phyloP scores from a whole-genome alignment of 2,329 filamentous ascomycete genomes.

The Stemphylium vesicarium region DNA sequence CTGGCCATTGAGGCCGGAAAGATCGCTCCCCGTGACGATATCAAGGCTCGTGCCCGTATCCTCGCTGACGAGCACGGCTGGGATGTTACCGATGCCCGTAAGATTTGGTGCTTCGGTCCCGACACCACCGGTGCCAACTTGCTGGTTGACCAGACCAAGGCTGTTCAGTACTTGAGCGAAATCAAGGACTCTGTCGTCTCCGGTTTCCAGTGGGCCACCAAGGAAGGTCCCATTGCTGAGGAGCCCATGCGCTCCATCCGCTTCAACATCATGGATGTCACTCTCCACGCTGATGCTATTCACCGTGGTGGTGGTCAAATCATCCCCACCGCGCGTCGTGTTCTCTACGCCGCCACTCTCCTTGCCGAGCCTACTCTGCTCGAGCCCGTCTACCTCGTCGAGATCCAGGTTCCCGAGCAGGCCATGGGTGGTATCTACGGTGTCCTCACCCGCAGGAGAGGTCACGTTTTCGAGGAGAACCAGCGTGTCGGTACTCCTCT shows the following conservation, averaged over 20 bases:
- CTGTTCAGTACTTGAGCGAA: slow-evolving; percentile 99
- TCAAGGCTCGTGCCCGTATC: slow-evolving; percentile 96
- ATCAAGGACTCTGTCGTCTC: slow-evolving; percentile 99
- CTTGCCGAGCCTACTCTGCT: slow-evolving; percentile 89
- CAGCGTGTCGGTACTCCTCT: slow-evolving; percentile 98
- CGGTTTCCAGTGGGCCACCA: slow-evolving; percentile 99
- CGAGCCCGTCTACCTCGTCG: slow-evolving; percentile 98
- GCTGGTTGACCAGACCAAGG: slow-evolving; percentile 99
- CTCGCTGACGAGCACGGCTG: slow-evolving; percentile 97
- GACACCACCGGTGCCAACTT: slow-evolving; percentile 98
- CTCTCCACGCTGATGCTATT: slow-evolving; percentile 98
- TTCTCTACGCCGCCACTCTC: slow-evolving; percentile 90
- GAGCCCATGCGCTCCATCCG: slow-evolving; percentile 97
- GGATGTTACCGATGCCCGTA: slow-evolving; percentile 99
- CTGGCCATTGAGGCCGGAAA: slow-evolving; percentile 90
- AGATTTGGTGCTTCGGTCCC: slow-evolving; percentile 99
- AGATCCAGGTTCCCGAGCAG: slow-evolving; percentile 98
- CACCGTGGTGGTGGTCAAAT: slow-evolving; percentile 99
- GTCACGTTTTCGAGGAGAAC: slow-evolving; percentile 98
- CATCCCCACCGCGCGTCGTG: slow-evolving; percentile 97
- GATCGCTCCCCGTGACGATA: slow-evolving; percentile 94
- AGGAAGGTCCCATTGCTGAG: slow-evolving; percentile 96
- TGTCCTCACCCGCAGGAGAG: slow-evolving; percentile 96
- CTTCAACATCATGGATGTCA: slow-evolving; percentile 99
- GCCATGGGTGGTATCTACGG: slow-evolving; percentile 99